Base-by-base conservation (phyloP, 1,284 basidiomycete species). In the Psilocybe mexicana region DNA sequence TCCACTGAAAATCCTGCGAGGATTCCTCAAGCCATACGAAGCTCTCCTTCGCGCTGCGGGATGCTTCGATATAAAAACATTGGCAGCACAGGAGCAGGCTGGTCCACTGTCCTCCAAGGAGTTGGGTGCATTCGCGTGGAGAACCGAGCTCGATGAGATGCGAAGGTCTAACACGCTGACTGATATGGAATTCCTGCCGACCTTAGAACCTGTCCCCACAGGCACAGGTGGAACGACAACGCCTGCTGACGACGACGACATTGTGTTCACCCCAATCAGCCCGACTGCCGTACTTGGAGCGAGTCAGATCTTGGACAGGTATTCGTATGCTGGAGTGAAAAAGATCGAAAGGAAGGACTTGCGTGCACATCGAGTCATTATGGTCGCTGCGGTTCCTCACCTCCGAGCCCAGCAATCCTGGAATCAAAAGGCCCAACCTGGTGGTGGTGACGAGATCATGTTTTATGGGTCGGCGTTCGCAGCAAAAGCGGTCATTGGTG, bases 11-110 rank as follows among this genome's bases (percentile, higher is more conserved):
- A 46, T 35, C 28, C 48, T 58, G 2, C 45, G 51, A 10, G 28
- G 30, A 4, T 61, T 60, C 33, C 47, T 63, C 14, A 44, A 42
- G 40, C n/a, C 5, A 11, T 63, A 50, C 35, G 58, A 59, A 3
- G 36, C 50, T 11, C 61, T 62, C 14, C 55, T 62, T 40, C 44
- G 46, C 18, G 55, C 61, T 18, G 55, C 61, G 6, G 61, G 61
- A 33, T 54, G 48, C 18, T n/a, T 33, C 4, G 43, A 30, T 28
- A 28, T 61, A n/a, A 48, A 42, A 10, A 28, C 28, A 10, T 26
- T 18, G 6, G 35, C 30, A 12, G 14, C 6, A 6, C 11, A 10
- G 18, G 18, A 18, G 18, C 18, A 18, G 18, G 33, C 8, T 6
- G 35, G 24, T 12, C 33, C 30, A 4, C 4, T 12, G 38, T 4